Evolutionary conservation across 441 rosid species (phyloP).

Genomic region (Viola pubescens): DNA sequence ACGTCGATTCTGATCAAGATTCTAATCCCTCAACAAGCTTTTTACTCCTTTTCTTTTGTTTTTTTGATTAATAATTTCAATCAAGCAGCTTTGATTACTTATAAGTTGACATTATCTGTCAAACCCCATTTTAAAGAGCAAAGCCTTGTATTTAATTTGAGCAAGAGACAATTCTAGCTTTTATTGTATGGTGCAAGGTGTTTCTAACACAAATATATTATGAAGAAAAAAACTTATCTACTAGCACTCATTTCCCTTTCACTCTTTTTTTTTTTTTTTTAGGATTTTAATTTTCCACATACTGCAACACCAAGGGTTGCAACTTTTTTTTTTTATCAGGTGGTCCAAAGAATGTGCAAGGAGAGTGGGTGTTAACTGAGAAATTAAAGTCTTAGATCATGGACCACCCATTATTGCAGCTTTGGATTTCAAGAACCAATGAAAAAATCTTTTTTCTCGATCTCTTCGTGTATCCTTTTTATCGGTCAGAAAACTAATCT

Average conservation of each 20-base stretch:
- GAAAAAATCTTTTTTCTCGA: not conserved
- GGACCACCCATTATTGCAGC: conserved; percentile 19
- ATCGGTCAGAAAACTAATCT: too few relatives aligned
- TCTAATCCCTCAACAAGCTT: conserved; percentile 4
- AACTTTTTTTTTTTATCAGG: not conserved
- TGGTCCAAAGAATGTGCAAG: conserved; percentile 22
- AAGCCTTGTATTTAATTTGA: conserved; percentile 2
- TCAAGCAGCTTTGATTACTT: not conserved
- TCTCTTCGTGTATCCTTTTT: too few relatives aligned
- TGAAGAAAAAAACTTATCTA: not conserved
- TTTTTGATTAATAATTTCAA: conserved; percentile 12
- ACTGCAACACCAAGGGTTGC: too few relatives aligned
- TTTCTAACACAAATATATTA: not conserved
- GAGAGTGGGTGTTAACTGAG: conserved; percentile 11
- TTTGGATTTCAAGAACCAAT: conserved; percentile 14
- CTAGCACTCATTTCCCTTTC: not conserved
- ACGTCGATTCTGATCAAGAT: not conserved
- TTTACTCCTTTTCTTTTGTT: not conserved
- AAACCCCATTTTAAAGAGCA: not conserved
- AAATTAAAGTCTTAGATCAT: conserved; percentile 9
- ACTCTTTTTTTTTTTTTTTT: too few relatives aligned
- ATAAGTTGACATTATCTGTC: conserved; percentile 7
- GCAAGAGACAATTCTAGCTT: conserved; percentile 5
- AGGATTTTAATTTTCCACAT: too few relatives aligned
- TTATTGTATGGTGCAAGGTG: conserved; percentile 13